A percentile compares a stretch with the other conserved stretches of the same genome.
Conservation (phyloP, 2,329 filamentous ascomycete genomes). For the Escovopsis sp. region DNA sequence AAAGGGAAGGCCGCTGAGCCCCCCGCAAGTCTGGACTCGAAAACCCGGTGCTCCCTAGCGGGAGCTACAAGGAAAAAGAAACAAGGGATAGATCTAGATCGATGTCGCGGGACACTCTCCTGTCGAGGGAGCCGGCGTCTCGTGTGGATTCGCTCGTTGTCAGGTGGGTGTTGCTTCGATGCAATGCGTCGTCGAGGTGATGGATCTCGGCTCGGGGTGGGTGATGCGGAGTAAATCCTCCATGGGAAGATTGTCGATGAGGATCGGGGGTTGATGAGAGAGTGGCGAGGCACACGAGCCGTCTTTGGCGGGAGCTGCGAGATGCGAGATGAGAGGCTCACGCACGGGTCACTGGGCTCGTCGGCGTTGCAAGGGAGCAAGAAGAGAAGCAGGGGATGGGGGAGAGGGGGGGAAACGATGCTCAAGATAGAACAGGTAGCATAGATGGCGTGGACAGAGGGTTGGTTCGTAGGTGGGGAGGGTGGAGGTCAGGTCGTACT, state of each 20-base stretch:
- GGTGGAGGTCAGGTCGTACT: too few relatives aligned
- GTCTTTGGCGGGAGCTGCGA: too few relatives aligned
- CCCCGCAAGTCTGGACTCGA: too few relatives aligned
- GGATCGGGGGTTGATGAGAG: background rate
- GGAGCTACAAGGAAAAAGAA: too few relatives aligned
- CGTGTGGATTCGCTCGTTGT: constrained; percentile 4
- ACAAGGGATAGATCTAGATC: too few relatives aligned
- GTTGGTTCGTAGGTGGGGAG: too few relatives aligned
- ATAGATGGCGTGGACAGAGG: background rate
- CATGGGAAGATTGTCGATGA: constrained; percentile 3
- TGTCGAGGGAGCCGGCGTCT: too few relatives aligned
- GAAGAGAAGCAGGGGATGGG: background rate
- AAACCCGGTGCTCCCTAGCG: too few relatives aligned
- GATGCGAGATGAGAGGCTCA: background rate
- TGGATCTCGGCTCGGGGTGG: background rate
- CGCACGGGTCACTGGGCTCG: background rate
- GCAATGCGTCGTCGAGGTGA: constrained; percentile 1
- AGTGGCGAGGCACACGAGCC: background rate
- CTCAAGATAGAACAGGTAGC: too few relatives aligned
- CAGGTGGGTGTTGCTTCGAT: constrained; percentile 4
- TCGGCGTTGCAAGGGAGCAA: background rate
- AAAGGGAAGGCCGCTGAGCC: too few relatives aligned
- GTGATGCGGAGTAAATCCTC: constrained; percentile 4
- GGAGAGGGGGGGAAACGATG: background rate
- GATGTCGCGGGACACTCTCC: too few relatives aligned